phyloP scores from a whole-genome alignment of 305 asterid genomes.

The Coffea humblotiana region DNA sequence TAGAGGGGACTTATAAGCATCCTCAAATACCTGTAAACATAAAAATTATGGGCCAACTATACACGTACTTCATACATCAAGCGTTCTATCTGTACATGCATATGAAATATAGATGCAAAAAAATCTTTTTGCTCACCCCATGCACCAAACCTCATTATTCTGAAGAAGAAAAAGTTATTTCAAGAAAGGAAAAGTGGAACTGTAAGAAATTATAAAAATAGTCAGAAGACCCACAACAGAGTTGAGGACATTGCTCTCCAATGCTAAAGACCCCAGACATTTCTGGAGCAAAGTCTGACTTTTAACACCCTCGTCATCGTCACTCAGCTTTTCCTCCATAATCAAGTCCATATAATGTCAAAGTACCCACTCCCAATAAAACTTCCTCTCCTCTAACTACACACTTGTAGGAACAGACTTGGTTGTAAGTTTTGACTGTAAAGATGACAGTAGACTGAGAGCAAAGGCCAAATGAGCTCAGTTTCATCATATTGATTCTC shows the following conservation, averaged over 20 bases:
- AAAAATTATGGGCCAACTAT: slow-evolving; percentile 24
- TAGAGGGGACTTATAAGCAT: slow-evolving; percentile 96
- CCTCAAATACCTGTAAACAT: slow-evolving; percentile 81
- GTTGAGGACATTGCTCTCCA: not conserved
- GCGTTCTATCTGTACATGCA: not conserved
- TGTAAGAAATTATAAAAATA: not conserved
- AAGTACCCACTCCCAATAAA: not conserved
- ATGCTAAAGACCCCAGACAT: not conserved
- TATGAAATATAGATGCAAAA: not conserved
- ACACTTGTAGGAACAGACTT: not conserved
- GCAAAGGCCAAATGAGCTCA: not conserved
- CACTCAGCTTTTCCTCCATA: not conserved
- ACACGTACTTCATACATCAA: not conserved
- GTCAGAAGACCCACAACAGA: not conserved
- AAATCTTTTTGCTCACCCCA: not conserved
- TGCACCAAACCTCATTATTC: not conserved
- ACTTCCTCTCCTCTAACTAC: not conserved
- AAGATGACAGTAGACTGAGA: not conserved
- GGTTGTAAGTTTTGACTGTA: not conserved
- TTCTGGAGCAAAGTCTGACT: not conserved
- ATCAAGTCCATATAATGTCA: not conserved
- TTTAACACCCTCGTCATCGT: not conserved
- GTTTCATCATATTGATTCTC: not conserved
- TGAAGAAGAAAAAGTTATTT: not conserved
- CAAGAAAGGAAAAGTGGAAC: not conserved